These are phyloP conservation scores for Neurospora tetrasperma DNA, from an alignment of 495 filamentous ascomycete genomes.

Conservation along the genomic window DNA sequence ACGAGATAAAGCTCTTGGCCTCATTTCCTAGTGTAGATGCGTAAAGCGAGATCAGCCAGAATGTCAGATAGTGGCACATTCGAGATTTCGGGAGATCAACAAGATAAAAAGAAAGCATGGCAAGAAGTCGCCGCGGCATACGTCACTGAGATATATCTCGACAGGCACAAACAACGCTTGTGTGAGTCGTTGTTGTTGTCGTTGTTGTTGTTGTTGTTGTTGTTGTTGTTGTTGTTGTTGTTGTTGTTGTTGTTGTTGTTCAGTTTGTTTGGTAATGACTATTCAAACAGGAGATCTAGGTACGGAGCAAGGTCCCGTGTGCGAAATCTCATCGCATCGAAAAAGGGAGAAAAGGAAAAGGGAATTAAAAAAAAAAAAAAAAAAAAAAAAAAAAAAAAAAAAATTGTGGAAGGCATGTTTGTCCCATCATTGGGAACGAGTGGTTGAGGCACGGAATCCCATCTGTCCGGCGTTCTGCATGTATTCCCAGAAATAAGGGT, in stretches of 20 bases:
- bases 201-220: neutral
- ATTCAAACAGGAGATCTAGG: no score
- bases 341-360: no score
- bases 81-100: neutral
- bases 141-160: neutral
- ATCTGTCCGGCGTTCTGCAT: neutral
- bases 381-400: no score
- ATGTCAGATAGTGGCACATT: neutral
- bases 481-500: no score
- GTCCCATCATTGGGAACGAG: neutral
- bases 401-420: no score
- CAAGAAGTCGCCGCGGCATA: neutral
- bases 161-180: neutral
- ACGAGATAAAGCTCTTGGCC: neutral
- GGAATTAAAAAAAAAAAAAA: no score
- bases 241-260: neutral
- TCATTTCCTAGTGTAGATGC: no score
- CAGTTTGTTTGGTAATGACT: neutral
- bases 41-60: no score
- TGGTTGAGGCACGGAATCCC: neutral
- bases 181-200: neutral
- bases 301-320: no score
- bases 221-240: neutral
- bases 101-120: neutral
- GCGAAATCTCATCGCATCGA: no score